Evolutionary conservation across 495 filamentous ascomycete genomes (phyloP), one percentile per base, ranked within the genome.

Genomic region (Penicillium cosmopolitanum): DNA sequence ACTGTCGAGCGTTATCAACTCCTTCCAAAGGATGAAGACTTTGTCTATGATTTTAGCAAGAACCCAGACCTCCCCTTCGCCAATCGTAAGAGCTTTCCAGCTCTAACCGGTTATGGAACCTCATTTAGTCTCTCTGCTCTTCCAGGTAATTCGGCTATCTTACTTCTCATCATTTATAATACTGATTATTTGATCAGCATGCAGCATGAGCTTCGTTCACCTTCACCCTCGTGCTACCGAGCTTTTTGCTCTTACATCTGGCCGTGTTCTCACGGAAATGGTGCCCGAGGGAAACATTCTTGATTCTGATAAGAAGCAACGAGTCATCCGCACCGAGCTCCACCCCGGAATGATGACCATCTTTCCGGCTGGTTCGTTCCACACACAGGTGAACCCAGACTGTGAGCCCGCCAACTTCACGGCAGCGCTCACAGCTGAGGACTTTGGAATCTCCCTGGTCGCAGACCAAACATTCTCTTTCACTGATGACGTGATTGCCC

Each of bases 381-480:
- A 82, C 61, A 74, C 77, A 35, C 81, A 82, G 76, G 71, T 77
- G 61, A 82, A 84, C 60, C 77, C 73, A 19, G 75, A 80, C 67
- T 69, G 71, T 25, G 61, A 67, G 56, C 47, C 67, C 1, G 67
- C 70, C 28, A 66, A 63, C 19, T 73, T 70, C 36, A 58, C 68
- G 38, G 70, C 70, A 15, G 64, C 67, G 0, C 66, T 73, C 31
- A 67, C 23, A 0, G 48, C 57, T 1, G 69, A 72, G 3, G 66
- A 72, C 50, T 66, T 66, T 56, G 62, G 66, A 0, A 59, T 67
- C 46, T 34, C 62, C 3, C 12, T 69, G 51, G 66, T 69, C 5
- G 64, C 66, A 2, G 21, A 51, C 3, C 53, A 67, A 64, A 55
- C 51, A 0, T 66, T 67, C 50, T 38, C 56, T 2, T 34, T 72